A percentile compares a stretch with the other conserved stretches of the same genome.
Evolutionary conservation across 257 asterid species (phyloP).

Genomic region (Nicotiana tomentosiformis): DNA sequence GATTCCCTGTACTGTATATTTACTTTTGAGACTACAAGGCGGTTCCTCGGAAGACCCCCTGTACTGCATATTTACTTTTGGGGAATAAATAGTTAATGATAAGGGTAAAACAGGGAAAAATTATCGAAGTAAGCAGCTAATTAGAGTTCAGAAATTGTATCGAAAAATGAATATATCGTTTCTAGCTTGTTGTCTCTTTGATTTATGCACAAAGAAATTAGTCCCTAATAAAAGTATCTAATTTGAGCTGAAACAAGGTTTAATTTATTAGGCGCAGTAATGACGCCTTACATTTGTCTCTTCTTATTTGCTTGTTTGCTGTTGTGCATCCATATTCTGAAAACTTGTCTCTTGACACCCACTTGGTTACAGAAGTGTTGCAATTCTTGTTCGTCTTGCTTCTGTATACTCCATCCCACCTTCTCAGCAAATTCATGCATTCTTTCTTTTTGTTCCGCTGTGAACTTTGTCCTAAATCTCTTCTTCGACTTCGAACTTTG

Average conservation of each 20-base stretch:
- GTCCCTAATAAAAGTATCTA: background rate
- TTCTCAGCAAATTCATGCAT: slow-evolving; percentile 39
- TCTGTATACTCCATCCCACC: slow-evolving; percentile 47
- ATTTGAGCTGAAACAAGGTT: background rate
- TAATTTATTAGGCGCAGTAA: background rate
- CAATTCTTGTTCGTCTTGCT: slow-evolving; percentile 38
- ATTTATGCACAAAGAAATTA: background rate
- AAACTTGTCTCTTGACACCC: slow-evolving; percentile 38
- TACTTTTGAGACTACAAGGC: too few relatives aligned
- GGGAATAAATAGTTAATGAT: too few relatives aligned
- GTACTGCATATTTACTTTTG: too few relatives aligned
- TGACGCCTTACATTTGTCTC: background rate
- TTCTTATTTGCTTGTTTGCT: slow-evolving; percentile 27
- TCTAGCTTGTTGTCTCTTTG: background rate
- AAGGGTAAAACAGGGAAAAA: too few relatives aligned
- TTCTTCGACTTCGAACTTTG: slow-evolving; percentile 12
- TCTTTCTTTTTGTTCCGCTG: slow-evolving; percentile 39
- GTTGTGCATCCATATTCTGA: slow-evolving; percentile 53
- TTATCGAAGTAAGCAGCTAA: too few relatives aligned
- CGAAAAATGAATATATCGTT: too few relatives aligned
- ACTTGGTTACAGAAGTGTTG: slow-evolving; percentile 30
- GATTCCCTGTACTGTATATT: too few relatives aligned
- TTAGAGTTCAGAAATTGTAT: too few relatives aligned
- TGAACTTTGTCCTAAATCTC: slow-evolving; percentile 42
- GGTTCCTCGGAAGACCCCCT: too few relatives aligned